Conservation (phyloP, 2,329 filamentous ascomycete genomes). For the Fusarium bactridioides region DNA sequence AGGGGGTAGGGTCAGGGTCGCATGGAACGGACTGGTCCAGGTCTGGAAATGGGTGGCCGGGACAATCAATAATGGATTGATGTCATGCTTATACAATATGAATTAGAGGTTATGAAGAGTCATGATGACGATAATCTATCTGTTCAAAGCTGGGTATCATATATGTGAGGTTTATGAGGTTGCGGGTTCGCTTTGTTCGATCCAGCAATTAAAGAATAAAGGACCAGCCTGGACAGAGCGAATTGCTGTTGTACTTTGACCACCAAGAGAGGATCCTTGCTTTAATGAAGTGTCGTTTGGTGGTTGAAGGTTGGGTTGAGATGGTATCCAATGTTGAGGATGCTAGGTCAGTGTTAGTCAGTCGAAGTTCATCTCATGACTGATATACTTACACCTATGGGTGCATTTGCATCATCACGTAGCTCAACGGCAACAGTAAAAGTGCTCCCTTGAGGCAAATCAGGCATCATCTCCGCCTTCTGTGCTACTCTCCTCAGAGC, state of each 20-base stretch:
- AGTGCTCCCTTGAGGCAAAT: slow-evolving; percentile 70
- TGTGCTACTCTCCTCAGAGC: slow-evolving; percentile 70
- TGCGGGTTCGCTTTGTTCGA: slow-evolving; percentile 53
- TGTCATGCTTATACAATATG: slow-evolving; percentile 32
- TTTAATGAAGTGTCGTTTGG: slow-evolving; percentile 41
- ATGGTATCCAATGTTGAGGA: slow-evolving; percentile 68
- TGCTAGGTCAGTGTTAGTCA: slow-evolving; percentile 50
- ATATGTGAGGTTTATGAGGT: neutral
- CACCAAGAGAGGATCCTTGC: slow-evolving; percentile 45
- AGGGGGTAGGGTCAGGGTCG: slow-evolving; percentile 32
- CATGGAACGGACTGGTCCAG: slow-evolving; percentile 26
- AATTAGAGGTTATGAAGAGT: slow-evolving; percentile 36
- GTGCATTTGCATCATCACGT: slow-evolving; percentile 65
- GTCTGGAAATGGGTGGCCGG: slow-evolving; percentile 33
- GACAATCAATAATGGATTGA: slow-evolving; percentile 18
- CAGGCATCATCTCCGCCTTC: slow-evolving; percentile 62
- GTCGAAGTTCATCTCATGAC: slow-evolving; percentile 4
- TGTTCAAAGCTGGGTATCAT: slow-evolving; percentile 15
- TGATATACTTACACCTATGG: slow-evolving; percentile 60
- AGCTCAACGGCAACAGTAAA: slow-evolving; percentile 82
- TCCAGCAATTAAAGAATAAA: slow-evolving; percentile 72
- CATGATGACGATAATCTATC: slow-evolving; percentile 37
- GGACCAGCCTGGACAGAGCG: slow-evolving; percentile 65
- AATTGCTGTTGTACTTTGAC: slow-evolving; percentile 57
- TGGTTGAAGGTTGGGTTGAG: slow-evolving; percentile 57